phyloP scores from a whole-genome alignment of 257 asterid species.

The Solanum chmielewskii region DNA sequence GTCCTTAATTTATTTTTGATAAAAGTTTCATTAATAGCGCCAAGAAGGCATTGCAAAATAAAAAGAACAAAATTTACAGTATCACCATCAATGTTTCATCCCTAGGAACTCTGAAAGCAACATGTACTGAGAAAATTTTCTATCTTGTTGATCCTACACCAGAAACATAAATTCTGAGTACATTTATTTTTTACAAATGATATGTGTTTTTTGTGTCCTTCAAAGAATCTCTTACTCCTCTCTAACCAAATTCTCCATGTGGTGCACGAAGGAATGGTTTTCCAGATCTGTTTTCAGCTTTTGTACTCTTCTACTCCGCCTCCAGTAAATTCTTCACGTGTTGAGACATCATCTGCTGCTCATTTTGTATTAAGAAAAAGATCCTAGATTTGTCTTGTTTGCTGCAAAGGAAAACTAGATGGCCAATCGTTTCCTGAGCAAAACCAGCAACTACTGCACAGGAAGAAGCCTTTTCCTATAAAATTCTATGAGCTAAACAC shows the following conservation, averaged over 20 bases:
- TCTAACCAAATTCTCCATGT: neutral
- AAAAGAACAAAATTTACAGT: neutral
- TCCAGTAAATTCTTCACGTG: neutral
- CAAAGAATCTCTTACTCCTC: neutral
- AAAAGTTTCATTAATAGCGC: neutral
- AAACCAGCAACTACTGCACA: neutral
- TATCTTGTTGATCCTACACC: neutral
- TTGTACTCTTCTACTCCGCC: neutral
- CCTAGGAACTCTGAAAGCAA: neutral
- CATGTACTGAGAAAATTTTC: neutral
- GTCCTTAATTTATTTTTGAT: neutral
- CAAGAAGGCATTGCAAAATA: neutral
- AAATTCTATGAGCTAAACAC: neutral
- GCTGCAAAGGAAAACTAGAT: neutral
- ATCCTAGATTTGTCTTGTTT: neutral
- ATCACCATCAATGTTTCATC: neutral
- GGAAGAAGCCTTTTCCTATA: neutral
- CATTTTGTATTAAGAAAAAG: neutral
- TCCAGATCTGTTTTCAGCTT: neutral
- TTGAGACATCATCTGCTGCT: neutral
- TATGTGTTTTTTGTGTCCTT: neutral
- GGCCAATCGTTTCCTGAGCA: neutral
- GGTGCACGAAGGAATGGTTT: neutral
- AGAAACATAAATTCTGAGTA: neutral
- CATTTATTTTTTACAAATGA: neutral